phyloP scores from a whole-genome alignment of 2,329 filamentous ascomycete species.

The Ophiostoma piceae region DNA sequence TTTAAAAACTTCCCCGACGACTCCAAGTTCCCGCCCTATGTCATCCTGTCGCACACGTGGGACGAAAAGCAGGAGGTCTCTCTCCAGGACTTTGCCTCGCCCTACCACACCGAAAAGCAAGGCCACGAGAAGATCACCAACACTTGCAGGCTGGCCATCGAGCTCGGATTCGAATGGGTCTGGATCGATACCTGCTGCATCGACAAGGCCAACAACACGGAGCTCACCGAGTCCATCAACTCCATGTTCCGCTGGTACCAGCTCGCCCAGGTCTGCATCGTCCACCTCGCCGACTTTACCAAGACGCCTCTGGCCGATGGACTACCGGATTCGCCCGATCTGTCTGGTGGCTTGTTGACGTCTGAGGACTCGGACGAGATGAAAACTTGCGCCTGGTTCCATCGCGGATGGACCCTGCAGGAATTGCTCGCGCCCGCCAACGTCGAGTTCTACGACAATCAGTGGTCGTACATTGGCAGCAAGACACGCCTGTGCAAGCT shows the following conservation, averaged over 20 bases:
- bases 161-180: conserved; percentile 14
- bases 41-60: conserved; percentile 28
- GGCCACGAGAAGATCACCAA: conserved; percentile 24
- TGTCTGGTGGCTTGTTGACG: neutral
- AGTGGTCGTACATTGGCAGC: conserved; percentile 24
- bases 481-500: conserved; percentile 15
- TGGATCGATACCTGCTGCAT: conserved; percentile 29
- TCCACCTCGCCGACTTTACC: conserved; percentile 19
- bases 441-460: conserved; percentile 23
- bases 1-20: conserved; percentile 22
- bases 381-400: conserved; percentile 24
- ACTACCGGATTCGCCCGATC: neutral
- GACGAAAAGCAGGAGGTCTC: conserved; percentile 26
- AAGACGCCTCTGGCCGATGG: neutral
- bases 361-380: neutral
- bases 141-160: conserved; percentile 20
- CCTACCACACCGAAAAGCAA: conserved; percentile 13
- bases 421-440: conserved; percentile 26
- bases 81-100: conserved; percentile 25
- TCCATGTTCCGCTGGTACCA: conserved; percentile 28
- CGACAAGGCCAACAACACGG: conserved; percentile 27
- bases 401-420: conserved; percentile 28
- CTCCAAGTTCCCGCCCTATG: conserved; percentile 21
- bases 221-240: conserved; percentile 28
- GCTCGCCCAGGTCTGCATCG: conserved; percentile 23